These are phyloP conservation scores for Plasmodium sp. DNA, from an alignment of 169 alveolate species.

Conservation along the genomic window DNA sequence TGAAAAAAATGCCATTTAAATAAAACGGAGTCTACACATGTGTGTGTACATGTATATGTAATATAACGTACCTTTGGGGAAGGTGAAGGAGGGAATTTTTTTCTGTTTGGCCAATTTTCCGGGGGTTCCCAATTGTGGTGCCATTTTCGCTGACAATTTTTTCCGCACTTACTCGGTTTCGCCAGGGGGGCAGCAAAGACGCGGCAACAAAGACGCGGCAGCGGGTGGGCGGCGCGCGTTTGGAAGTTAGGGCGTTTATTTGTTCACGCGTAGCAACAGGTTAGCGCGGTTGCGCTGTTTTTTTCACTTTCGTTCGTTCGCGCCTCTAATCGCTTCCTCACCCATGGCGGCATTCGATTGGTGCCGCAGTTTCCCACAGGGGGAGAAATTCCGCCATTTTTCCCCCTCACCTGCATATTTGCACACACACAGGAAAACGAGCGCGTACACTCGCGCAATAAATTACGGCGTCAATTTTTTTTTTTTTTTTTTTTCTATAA, in stretches of 20 bases:
- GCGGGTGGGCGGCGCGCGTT: neutral
- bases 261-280: neutral
- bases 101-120: neutral
- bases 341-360: neutral
- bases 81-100: neutral
- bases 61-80: neutral
- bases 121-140: neutral
- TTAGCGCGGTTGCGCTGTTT: neutral
- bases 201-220: neutral
- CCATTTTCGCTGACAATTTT: neutral
- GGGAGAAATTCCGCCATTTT: slow-evolving; percentile 9
- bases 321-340: neutral
- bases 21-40: neutral
- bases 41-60: neutral
- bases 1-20: neutral
- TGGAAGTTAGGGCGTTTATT: neutral
- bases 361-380: neutral
- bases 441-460: slow-evolving; percentile 10
- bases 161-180: neutral
- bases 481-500: slow-evolving; percentile 8
- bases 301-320: neutral
- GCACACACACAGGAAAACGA: slow-evolving; percentile 25
- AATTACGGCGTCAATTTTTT: neutral
- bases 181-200: neutral
- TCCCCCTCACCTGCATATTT: neutral